Conservation (phyloP, 805 yeast species). For the Komagataella mondaviorum region DNA sequence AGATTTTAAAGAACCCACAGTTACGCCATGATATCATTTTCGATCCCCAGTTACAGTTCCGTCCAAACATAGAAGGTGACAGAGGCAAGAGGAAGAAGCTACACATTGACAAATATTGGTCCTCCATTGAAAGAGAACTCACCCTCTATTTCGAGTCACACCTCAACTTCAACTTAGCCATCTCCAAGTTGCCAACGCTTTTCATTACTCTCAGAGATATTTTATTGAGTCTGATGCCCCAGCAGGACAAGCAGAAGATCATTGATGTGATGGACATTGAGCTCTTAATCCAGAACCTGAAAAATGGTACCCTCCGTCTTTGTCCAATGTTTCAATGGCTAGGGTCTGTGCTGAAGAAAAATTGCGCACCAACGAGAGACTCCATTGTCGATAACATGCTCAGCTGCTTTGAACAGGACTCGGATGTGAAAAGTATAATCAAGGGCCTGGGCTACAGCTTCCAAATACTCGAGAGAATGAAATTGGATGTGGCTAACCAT, state of each 20-base stretch:
- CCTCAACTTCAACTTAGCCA: conserved; percentile 12
- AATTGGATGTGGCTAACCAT: conserved; percentile 88
- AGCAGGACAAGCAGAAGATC: conserved; percentile 55
- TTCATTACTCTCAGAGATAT: conserved; percentile 73
- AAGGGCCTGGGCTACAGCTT: conserved; percentile 64
- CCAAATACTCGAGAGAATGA: conserved; percentile 85
- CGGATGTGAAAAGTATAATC: neutral
- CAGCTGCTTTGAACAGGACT: conserved; percentile 27
- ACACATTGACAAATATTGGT: conserved; percentile 77
- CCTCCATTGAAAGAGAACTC: conserved; percentile 50
- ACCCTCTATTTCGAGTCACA: neutral
- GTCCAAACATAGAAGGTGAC: conserved; percentile 88
- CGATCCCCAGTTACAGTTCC: conserved; percentile 83
- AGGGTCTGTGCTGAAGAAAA: conserved; percentile 65
- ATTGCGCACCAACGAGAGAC: conserved; percentile 95
- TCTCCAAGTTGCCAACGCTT: conserved; percentile 47
- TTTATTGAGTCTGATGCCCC: conserved; percentile 60
- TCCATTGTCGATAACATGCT: conserved; percentile 80
- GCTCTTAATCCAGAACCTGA: conserved; percentile 59
- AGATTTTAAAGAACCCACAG: conserved; percentile 84
- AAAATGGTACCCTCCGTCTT: conserved; percentile 61
- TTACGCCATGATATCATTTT: conserved; percentile 85
- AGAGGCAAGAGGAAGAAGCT: conserved; percentile 68
- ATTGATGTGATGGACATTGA: conserved; percentile 67
- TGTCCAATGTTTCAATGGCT: conserved; percentile 62